Conservation (phyloP, 176 grass and related monocot genomes). For the Carex parvula region DNA sequence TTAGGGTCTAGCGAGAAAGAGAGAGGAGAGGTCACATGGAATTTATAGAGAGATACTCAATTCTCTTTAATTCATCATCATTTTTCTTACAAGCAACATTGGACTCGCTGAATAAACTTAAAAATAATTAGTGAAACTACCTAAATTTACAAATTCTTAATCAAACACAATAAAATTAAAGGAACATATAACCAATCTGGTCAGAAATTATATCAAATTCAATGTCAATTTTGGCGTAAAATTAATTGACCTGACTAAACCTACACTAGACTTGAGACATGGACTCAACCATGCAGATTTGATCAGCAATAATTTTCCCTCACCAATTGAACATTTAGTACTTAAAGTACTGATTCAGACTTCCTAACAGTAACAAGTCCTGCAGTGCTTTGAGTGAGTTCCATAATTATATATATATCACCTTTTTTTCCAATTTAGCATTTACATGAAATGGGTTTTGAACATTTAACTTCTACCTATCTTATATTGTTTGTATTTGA, state of each 20-base stretch:
- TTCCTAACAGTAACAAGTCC: neutral
- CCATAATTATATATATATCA: neutral
- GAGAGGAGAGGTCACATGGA: neutral
- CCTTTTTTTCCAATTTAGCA: neutral
- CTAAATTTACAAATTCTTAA: neutral
- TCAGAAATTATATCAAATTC: neutral
- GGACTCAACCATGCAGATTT: neutral
- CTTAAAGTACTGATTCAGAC: neutral
- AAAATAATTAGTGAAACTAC: neutral
- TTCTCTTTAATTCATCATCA: neutral
- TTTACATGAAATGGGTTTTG: neutral
- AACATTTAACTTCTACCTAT: neutral
- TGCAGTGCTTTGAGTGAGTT: neutral
- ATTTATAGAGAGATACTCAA: neutral
- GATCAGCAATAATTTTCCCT: neutral
- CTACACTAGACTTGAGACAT: neutral
- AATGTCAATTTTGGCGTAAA: neutral
- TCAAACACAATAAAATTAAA: neutral
- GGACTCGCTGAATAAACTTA: neutral
- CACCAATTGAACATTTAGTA: neutral
- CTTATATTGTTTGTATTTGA: neutral
- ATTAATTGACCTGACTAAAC: neutral
- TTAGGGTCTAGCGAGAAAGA: neutral
- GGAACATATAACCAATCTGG: neutral
- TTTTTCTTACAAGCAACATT: neutral